These are phyloP conservation scores for Skeletonema costatum DNA, from an alignment of 108 stramenopile genomes.

Conservation along the genomic window DNA sequence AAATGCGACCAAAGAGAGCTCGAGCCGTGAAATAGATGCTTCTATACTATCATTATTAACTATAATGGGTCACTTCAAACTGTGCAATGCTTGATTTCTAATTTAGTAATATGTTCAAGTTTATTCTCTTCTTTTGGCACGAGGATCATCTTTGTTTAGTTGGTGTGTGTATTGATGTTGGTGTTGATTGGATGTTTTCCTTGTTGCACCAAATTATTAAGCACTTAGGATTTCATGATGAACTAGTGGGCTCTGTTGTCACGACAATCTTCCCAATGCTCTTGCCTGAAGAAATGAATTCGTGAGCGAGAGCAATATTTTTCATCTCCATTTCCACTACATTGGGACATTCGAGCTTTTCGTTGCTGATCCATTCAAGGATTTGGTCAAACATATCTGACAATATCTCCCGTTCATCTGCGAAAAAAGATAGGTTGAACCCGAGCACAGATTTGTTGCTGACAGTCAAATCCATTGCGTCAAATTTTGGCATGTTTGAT, in stretches of 20 bases:
- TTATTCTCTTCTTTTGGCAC: too few relatives aligned
- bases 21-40: too few relatives aligned
- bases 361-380: constrained; percentile 57
- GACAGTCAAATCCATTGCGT: constrained; percentile 82
- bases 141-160: too few relatives aligned
- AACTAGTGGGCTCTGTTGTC: constrained; percentile 10
- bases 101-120: too few relatives aligned
- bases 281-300: constrained; percentile 78
- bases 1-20: too few relatives aligned
- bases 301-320: constrained; percentile 72
- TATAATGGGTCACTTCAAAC: too few relatives aligned
- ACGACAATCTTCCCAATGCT: constrained; percentile 88
- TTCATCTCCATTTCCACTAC: constrained; percentile 67
- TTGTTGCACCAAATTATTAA: too few relatives aligned
- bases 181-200: too few relatives aligned
- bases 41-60: too few relatives aligned
- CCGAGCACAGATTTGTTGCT: constrained; percentile 75
- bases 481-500: constrained; percentile 80
- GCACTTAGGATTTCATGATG: too few relatives aligned
- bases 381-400: constrained; percentile 78
- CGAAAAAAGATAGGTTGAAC: constrained; percentile 91
- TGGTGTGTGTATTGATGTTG: too few relatives aligned
- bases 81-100: too few relatives aligned
- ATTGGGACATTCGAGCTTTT: constrained; percentile 56
- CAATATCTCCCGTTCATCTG: constrained; percentile 74